These are phyloP conservation scores for Gossypium longicalyx DNA, from an alignment of 345 rosid species.

Conservation along the genomic window DNA sequence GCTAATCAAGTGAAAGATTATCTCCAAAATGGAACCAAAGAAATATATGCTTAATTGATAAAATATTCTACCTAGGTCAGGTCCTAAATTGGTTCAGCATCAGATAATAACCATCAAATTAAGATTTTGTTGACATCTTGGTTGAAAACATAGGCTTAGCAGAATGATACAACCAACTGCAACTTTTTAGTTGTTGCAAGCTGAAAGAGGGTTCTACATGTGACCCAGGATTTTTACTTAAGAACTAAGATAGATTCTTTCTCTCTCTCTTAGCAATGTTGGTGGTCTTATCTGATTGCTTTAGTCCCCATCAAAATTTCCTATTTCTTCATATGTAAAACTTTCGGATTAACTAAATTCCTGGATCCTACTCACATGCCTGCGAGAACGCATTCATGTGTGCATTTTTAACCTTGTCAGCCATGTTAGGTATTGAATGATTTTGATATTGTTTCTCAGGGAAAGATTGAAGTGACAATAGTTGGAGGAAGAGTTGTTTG, in stretches of 20 bases:
- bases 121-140: neutral
- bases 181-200: neutral
- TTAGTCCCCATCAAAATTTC: neutral
- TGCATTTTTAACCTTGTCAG: neutral
- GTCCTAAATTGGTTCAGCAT: neutral
- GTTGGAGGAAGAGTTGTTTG: conserved; percentile 82
- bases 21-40: neutral
- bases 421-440: neutral
- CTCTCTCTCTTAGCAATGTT: neutral
- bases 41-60: neutral
- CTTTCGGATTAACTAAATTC: neutral
- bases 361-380: too few relatives aligned
- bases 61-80: neutral
- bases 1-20: neutral
- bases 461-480: conserved; percentile 91
- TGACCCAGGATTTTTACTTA: too few relatives aligned
- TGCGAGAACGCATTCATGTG: neutral
- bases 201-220: neutral
- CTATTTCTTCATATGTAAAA: neutral
- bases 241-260: neutral
- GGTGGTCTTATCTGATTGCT: neutral
- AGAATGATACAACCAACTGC: neutral
- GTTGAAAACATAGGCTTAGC: neutral
- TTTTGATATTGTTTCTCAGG: conserved; percentile 39
- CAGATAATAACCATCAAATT: neutral